Evolutionary conservation across 139 green algal genomes (phyloP).

Genomic region (Chlorella sp.): DNA sequence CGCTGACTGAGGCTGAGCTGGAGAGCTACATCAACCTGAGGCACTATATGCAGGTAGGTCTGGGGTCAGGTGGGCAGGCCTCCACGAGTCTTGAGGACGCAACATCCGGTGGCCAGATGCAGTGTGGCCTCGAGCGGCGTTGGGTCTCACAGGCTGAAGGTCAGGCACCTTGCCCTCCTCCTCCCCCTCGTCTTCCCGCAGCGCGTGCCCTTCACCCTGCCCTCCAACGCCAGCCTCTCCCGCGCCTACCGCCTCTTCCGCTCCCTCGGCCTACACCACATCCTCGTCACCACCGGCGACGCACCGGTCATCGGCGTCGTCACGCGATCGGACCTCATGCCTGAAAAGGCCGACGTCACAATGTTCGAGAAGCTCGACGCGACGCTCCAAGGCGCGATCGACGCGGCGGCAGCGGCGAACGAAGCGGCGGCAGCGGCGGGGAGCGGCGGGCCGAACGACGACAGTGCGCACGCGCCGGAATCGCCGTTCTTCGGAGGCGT

Average conservation of each 20-base stretch:
- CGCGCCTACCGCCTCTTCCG: background rate
- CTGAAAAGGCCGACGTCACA: background rate
- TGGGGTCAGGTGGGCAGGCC: no score
- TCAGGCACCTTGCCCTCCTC: no score
- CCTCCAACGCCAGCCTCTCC: constrained; percentile 1
- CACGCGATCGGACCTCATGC: constrained; percentile 2
- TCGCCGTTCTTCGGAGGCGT: no score
- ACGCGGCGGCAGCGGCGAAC: background rate
- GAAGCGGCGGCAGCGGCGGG: no score
- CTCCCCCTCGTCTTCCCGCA: no score
- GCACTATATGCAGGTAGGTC: constrained; percentile 13
- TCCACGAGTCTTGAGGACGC: no score
- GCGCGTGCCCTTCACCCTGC: constrained; percentile 6
- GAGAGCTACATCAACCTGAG: constrained; percentile 9
- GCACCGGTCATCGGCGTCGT: background rate
- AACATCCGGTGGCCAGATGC: no score
- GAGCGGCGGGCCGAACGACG: no score
- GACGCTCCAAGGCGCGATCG: no score
- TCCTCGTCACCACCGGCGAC: background rate
- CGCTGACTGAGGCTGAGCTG: constrained; percentile 7
- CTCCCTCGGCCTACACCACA: background rate
- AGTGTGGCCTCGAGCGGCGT: no score
- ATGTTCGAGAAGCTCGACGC: constrained; percentile 3
- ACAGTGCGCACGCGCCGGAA: no score
- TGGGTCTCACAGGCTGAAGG: no score